Evolutionary conservation across 108 stramenopile species (phyloP).

Genomic region (Pseudonitzschia multistriata): DNA sequence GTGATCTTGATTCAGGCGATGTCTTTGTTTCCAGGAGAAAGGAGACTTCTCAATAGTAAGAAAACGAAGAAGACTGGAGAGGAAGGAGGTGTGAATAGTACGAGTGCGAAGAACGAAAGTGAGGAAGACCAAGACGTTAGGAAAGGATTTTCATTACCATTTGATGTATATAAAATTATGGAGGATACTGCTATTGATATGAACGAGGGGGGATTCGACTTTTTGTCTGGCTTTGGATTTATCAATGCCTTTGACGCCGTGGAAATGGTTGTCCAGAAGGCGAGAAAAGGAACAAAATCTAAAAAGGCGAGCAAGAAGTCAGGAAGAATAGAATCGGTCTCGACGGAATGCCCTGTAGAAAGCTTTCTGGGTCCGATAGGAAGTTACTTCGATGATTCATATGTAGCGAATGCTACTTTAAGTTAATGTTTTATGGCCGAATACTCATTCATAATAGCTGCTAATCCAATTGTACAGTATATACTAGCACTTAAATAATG

Average conservation of each 20-base stretch:
- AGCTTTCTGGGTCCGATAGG: not conserved
- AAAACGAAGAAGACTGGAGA: not conserved
- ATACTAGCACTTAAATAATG: too few relatives aligned
- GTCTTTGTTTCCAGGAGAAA: not conserved
- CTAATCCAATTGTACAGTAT: too few relatives aligned
- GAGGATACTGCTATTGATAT: conserved; percentile 37
- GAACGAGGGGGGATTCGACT: conserved; percentile 20
- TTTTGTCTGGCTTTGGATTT: conserved; percentile 1
- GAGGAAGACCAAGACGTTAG: not conserved
- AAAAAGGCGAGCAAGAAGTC: not conserved
- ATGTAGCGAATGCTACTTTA: not conserved
- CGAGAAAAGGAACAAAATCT: not conserved
- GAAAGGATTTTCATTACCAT: conserved; percentile 10
- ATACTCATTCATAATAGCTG: too few relatives aligned
- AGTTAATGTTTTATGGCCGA: not conserved
- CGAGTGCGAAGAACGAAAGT: not conserved
- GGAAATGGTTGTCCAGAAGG: not conserved
- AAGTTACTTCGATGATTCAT: not conserved
- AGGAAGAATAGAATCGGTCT: not conserved
- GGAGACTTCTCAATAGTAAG: not conserved
- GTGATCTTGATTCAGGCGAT: conserved; percentile 18
- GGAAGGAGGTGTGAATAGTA: not conserved
- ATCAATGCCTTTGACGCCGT: conserved; percentile 14
- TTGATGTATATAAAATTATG: conserved; percentile 24
- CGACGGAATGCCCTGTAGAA: not conserved